Conservation (phyloP, 176 grass and related monocot species). For the Rhynchospora breviuscula region DNA sequence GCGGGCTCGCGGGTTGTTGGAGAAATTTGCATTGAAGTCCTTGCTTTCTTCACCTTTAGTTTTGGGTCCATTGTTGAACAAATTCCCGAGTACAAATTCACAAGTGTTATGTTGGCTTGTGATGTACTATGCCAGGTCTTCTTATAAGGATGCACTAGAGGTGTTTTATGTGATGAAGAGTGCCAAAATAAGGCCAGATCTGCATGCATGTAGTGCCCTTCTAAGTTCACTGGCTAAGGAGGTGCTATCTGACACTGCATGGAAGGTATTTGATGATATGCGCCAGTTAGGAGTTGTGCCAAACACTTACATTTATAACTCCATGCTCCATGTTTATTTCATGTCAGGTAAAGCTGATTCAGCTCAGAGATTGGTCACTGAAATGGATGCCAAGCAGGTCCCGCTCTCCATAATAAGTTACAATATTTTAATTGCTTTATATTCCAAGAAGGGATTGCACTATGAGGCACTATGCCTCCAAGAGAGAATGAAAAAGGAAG, state of each 20-base stretch:
- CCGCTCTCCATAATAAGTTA: constrained; percentile 56
- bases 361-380: constrained; percentile 38
- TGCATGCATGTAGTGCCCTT: constrained; percentile 55
- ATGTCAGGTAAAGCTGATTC: constrained; percentile 48
- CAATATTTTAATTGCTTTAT: constrained; percentile 75
- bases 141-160: constrained; percentile 36
- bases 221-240: constrained; percentile 49
- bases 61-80: constrained; percentile 21
- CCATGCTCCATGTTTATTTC: constrained; percentile 80
- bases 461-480: constrained; percentile 68
- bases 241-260: constrained; percentile 54
- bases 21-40: constrained; percentile 38
- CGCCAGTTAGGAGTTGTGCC: constrained; percentile 20
- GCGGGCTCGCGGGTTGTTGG: constrained; percentile 25
- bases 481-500: constrained; percentile 60
- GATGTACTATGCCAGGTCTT: constrained; percentile 28
- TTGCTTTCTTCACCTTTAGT: constrained; percentile 36
- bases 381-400: constrained; percentile 49
- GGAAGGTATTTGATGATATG: constrained; percentile 65
- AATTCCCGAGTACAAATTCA: constrained; percentile 13
- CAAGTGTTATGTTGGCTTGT: constrained; percentile 41
- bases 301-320: constrained; percentile 73
- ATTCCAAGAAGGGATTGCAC: constrained; percentile 70
- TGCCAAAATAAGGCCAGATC: constrained; percentile 31
- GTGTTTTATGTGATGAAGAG: constrained; percentile 35